Percentiles rank a stretch among this genome's conserved stretches.
Conservation (phyloP, 1,139 yeast species). For the Saccharomyces pastorianus region DNA sequence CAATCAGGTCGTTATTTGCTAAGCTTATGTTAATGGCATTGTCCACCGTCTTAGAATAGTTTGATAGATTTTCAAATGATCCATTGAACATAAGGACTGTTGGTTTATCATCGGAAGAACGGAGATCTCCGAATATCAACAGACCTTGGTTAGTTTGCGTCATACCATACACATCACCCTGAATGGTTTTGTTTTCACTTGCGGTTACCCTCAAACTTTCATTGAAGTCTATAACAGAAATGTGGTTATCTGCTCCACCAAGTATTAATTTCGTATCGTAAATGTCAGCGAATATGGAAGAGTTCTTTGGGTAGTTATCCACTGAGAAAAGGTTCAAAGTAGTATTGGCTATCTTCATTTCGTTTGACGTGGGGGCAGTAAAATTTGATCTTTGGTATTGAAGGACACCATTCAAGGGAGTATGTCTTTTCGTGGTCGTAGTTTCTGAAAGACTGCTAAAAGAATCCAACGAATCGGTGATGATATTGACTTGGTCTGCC, state of each 20-base stretch:
- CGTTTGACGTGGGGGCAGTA: conserved; percentile 31
- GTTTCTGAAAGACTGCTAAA: conserved; percentile 32
- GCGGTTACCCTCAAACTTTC: conserved; percentile 10
- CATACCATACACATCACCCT: conserved; percentile 16
- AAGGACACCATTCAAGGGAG: conserved; percentile 60
- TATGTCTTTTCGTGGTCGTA: conserved; percentile 18
- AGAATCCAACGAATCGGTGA: conserved; percentile 45
- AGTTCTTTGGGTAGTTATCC: conserved; percentile 33
- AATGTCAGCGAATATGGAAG: conserved; percentile 24
- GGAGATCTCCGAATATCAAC: conserved; percentile 18
- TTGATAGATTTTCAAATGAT: not conserved
- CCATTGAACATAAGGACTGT: conserved; percentile 22
- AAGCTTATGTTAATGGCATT: conserved; percentile 5
- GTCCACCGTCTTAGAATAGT: not conserved
- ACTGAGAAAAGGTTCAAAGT: conserved; percentile 58
- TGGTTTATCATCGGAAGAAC: conserved; percentile 9
- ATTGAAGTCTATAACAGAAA: conserved; percentile 15
- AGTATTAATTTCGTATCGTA: conserved; percentile 16
- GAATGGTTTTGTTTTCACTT: conserved; percentile 8
- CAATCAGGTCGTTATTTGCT: conserved; percentile 15
- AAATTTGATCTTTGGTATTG: conserved; percentile 74
- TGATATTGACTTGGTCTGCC: conserved; percentile 60
- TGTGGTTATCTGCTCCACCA: conserved; percentile 23
- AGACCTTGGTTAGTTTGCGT: conserved; percentile 18
- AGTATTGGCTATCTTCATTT: conserved; percentile 51